A percentile compares a stretch with the other conserved stretches of the same genome.
Evolutionary conservation across 1,139 yeast species (phyloP).

Genomic region (Pichia sp.): DNA sequence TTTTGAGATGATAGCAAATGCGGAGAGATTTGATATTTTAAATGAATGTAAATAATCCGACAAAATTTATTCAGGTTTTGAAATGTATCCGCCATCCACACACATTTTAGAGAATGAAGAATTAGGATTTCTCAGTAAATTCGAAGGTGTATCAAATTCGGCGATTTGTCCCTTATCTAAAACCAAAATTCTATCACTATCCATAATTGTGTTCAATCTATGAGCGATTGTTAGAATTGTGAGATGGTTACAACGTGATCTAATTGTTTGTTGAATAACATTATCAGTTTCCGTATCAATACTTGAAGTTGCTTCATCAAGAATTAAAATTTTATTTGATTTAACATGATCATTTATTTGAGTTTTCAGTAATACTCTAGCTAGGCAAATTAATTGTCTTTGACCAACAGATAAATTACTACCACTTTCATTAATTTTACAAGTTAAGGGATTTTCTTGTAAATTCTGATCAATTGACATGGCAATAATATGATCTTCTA

Average conservation of each 20-base stretch:
- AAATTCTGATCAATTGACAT: slow-evolving; percentile 29
- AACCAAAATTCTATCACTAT: slow-evolving; percentile 65
- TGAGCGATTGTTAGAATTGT: slow-evolving; percentile 81
- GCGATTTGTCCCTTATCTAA: slow-evolving; percentile 60
- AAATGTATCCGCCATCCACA: slow-evolving; percentile 39
- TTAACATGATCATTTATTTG: slow-evolving; percentile 11
- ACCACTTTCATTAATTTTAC: slow-evolving; percentile 60
- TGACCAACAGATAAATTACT: slow-evolving; percentile 73
- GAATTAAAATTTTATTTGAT: slow-evolving; percentile 54
- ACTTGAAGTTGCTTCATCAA: slow-evolving; percentile 85
- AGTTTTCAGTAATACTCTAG: slow-evolving; percentile 54
- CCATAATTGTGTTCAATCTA: slow-evolving; percentile 74
- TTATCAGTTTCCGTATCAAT: slow-evolving; percentile 77
- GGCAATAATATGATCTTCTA: slow-evolving; percentile 40
- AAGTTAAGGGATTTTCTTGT: slow-evolving; percentile 32
- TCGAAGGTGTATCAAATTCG: slow-evolving; percentile 63
- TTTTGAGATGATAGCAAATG: no score
- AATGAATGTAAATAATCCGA: no score
- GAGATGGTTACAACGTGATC: slow-evolving; percentile 53
- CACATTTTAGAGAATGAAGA: slow-evolving; percentile 48
- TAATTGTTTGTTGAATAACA: slow-evolving; percentile 66
- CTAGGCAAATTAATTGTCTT: slow-evolving; percentile 67
- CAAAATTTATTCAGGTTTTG: slow-evolving; percentile 1
- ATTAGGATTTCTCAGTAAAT: slow-evolving; percentile 37
- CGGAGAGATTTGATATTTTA: no score